Evolutionary conservation across 2,329 filamentous ascomycete species (phyloP).

Genomic region (Aschersonia sp.): DNA sequence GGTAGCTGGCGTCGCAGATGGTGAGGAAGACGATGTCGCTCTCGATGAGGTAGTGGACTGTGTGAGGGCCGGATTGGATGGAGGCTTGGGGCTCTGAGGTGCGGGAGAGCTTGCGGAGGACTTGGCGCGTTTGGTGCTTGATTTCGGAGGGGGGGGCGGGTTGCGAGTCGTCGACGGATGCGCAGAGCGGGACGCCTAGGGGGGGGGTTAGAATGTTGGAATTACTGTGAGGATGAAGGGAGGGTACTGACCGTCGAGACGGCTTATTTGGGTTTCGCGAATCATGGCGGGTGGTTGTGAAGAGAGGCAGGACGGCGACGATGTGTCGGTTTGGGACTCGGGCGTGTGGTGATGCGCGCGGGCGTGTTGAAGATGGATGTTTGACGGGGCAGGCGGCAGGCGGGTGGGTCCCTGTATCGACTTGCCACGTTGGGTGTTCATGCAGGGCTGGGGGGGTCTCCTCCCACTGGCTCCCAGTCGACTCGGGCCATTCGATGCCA

Average conservation of each 20-base stretch:
- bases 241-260: conserved; percentile 60
- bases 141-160: conserved; percentile 63
- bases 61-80: conserved; percentile 74
- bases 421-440: too few relatives aligned
- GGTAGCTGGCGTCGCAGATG: conserved; percentile 88
- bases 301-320: neutral
- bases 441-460: too few relatives aligned
- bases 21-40: conserved; percentile 79
- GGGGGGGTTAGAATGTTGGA: neutral
- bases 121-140: conserved; percentile 80
- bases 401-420: too few relatives aligned
- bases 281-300: conserved; percentile 45
- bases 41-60: conserved; percentile 80
- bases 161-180: conserved; percentile 67
- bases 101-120: conserved; percentile 76
- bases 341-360: neutral
- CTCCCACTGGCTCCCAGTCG: too few relatives aligned
- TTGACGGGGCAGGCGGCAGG: too few relatives aligned
- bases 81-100: conserved; percentile 83
- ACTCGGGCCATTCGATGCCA: too few relatives aligned
- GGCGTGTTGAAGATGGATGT: too few relatives aligned
- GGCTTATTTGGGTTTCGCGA: conserved; percentile 82
- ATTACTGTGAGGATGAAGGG: neutral
- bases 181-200: conserved; percentile 82
- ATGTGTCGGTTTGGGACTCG: neutral